phyloP scores from a whole-genome alignment of 306 rosid species.

The Corylus americana region DNA sequence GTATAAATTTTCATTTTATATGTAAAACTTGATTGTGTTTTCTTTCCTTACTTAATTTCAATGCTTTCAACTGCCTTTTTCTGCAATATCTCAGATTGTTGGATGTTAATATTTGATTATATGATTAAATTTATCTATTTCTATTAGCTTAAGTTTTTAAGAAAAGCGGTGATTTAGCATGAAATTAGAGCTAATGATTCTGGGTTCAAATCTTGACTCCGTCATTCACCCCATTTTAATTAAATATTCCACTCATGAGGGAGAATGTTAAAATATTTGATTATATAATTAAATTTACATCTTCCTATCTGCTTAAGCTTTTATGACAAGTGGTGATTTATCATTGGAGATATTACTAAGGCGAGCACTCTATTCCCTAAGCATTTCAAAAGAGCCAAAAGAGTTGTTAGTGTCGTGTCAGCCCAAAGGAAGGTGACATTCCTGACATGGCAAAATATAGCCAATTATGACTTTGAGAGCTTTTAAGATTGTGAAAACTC shows the following conservation, averaged over 20 bases:
- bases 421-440: slow-evolving; percentile 97
- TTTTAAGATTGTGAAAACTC: not conserved
- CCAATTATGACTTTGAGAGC: slow-evolving; percentile 53
- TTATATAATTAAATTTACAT: no score
- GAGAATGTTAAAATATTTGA: no score
- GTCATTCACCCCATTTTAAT: no score
- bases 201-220: no score
- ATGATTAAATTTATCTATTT: no score
- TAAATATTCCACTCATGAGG: no score
- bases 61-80: slow-evolving; percentile 16
- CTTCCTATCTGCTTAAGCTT: no score
- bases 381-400: slow-evolving; percentile 80
- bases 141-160: no score
- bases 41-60: slow-evolving; percentile 3
- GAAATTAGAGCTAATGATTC: no score
- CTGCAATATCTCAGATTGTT: slow-evolving; percentile 52
- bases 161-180: no score
- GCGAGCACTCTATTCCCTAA: slow-evolving; percentile 71
- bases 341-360: slow-evolving; percentile 56
- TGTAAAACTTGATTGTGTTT: slow-evolving; percentile 4
- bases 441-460: slow-evolving; percentile 94
- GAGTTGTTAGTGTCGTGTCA: slow-evolving; percentile 80
- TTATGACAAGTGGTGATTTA: no score
- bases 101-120: slow-evolving; percentile 28
- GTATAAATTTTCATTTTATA: no score